These are phyloP conservation scores for Aspergillus phoenicis DNA, from an alignment of 2,329 filamentous ascomycete species.

Conservation along the genomic window DNA sequence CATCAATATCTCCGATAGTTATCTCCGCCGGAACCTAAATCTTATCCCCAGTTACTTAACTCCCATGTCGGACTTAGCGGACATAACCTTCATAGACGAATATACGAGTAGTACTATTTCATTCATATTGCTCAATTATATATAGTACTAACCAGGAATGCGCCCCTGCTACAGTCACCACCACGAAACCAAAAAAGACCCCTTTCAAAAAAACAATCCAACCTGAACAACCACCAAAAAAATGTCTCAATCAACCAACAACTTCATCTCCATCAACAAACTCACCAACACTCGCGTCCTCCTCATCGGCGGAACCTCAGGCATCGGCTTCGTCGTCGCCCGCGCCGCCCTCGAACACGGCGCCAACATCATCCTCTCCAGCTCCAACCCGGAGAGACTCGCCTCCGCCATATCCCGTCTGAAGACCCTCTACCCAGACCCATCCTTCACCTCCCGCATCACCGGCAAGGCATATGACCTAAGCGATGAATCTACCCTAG, in stretches of 20 bases:
- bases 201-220: background rate
- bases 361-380: constrained; percentile 52
- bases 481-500: constrained; percentile 44
- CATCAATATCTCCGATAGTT: no score
- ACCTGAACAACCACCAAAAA: background rate
- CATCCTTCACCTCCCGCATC: constrained; percentile 35
- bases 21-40: no score
- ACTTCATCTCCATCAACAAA: constrained; percentile 41
- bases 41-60: no score
- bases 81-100: no score
- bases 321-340: constrained; percentile 56
- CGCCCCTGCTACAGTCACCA: background rate
- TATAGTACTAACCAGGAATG: no score
- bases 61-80: no score
- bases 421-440: constrained; percentile 42
- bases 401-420: constrained; percentile 45
- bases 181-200: background rate
- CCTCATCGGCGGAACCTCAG: constrained; percentile 56
- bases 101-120: no score
- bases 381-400: constrained; percentile 46
- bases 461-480: constrained; percentile 50
- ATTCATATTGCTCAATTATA: no score
- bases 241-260: background rate
- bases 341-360: constrained; percentile 55
- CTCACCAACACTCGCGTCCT: constrained; percentile 51